phyloP scores from a whole-genome alignment of 768 basidiomycete genomes.

The Pilatotrama ljubarskyi region DNA sequence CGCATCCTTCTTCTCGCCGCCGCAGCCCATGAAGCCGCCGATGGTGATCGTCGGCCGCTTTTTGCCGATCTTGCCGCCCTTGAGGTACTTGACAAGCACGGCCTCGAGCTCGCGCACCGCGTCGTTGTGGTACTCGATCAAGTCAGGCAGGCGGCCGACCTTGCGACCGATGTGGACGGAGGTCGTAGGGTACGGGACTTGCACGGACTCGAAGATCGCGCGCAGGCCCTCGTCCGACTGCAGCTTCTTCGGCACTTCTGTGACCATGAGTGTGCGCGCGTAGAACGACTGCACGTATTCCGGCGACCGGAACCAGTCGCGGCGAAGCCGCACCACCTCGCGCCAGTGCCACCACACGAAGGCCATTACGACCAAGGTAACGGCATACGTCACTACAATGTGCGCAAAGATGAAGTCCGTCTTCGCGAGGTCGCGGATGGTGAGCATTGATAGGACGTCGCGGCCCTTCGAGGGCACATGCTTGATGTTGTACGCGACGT shows the following conservation, averaged over 20 bases:
- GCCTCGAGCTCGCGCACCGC: slow-evolving; percentile 93
- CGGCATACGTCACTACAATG: slow-evolving; percentile 78
- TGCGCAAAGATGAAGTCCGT: slow-evolving; percentile 76
- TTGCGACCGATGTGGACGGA: slow-evolving; percentile 87
- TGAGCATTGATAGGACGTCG: slow-evolving; percentile 75
- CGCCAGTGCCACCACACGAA: slow-evolving; percentile 77
- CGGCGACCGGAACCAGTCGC: slow-evolving; percentile 86
- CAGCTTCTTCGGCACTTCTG: slow-evolving; percentile 73
- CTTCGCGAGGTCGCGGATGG: slow-evolving; percentile 76
- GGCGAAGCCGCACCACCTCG: slow-evolving; percentile 75
- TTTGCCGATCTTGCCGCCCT: slow-evolving; percentile 73
- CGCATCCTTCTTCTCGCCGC: slow-evolving; percentile 84
- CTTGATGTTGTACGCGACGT: slow-evolving; percentile 79
- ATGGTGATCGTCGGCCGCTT: slow-evolving; percentile 80
- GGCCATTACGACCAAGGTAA: slow-evolving; percentile 72
- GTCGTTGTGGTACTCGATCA: slow-evolving; percentile 90
- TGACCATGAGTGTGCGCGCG: slow-evolving; percentile 86
- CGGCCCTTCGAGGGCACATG: slow-evolving; percentile 52
- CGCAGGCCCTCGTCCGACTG: slow-evolving; percentile 86
- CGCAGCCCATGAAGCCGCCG: slow-evolving; percentile 80
- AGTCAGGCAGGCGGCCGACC: slow-evolving; percentile 84
- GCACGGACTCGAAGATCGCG: slow-evolving; percentile 67
- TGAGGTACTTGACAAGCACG: slow-evolving; percentile 87
- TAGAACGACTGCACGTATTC: slow-evolving; percentile 91
- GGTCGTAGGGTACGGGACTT: slow-evolving; percentile 86